Evolutionary conservation across 1,284 basidiomycete genomes (phyloP).

Genomic region (Chondrostereum purpureum): DNA sequence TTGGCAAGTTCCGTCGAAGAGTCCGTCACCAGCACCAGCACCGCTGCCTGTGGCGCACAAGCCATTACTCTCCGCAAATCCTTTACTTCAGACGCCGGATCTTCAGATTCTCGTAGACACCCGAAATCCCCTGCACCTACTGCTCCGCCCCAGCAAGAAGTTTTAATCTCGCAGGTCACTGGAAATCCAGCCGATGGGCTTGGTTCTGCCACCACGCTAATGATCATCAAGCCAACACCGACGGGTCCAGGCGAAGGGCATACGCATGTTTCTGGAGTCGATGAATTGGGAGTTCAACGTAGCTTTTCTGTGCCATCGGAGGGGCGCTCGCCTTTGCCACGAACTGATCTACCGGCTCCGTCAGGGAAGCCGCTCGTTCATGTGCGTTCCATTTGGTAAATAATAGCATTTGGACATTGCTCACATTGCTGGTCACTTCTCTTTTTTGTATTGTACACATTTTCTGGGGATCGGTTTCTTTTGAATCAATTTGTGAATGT

Average conservation of each 20-base stretch:
- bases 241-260: conserved; percentile 5
- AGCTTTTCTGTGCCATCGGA: conserved; percentile 8
- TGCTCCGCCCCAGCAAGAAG: background rate
- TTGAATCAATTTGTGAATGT: conserved; percentile 23
- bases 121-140: conserved; percentile 4
- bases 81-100: conserved; percentile 25
- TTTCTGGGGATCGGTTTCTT: conserved; percentile 23
- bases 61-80: conserved; percentile 36
- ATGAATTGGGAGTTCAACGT: conserved; percentile 54
- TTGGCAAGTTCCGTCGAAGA: conserved; percentile 41
- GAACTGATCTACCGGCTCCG: conserved; percentile 33
- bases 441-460: conserved; percentile 21
- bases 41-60: conserved; percentile 31
- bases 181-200: conserved; percentile 15
- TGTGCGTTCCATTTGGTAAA: conserved; percentile 76
- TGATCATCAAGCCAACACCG: conserved; percentile 32
- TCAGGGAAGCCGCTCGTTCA: conserved; percentile 65
- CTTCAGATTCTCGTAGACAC: background rate
- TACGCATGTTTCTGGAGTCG: conserved; percentile 29
- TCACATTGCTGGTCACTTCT: conserved; percentile 29
- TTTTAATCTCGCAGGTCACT: background rate
- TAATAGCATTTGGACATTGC: conserved; percentile 30
- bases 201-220: conserved; percentile 43
- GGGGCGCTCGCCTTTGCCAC: conserved; percentile 15
- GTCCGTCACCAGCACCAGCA: conserved; percentile 22